Conservation (phyloP, 208 protist genomes). For the Trypanosoma congolense region DNA sequence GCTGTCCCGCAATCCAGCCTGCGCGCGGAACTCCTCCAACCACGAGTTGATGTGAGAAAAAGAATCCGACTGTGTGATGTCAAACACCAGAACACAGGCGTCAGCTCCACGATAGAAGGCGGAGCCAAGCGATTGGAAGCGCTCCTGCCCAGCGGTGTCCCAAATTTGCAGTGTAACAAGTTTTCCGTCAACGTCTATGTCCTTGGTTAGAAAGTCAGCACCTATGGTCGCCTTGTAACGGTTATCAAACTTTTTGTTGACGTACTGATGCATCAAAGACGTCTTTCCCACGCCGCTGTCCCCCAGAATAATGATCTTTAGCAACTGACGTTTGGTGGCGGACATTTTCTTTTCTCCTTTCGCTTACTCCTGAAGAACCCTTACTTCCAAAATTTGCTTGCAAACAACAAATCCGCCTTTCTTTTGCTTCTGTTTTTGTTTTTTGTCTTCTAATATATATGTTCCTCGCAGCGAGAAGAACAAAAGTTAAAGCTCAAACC, state of each 20-base stretch:
- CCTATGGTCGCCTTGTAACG: constrained; percentile 99
- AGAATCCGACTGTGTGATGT: constrained; percentile 82
- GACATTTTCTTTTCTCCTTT: constrained; percentile 8
- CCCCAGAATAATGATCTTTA: constrained; percentile 93
- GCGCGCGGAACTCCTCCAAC: constrained; percentile 98
- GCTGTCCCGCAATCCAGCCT: constrained; percentile 95
- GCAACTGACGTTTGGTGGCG: constrained; percentile 75
- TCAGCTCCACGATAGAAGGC: constrained; percentile 99
- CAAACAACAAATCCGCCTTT: too few relatives aligned
- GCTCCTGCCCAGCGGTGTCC: constrained; percentile 96
- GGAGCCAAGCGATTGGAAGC: constrained; percentile 98
- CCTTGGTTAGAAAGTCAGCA: constrained; percentile 98
- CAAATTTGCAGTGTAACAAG: constrained; percentile 96
- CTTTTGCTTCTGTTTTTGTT: too few relatives aligned
- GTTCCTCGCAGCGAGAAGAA: too few relatives aligned
- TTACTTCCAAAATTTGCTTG: too few relatives aligned
- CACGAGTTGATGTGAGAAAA: constrained; percentile 92
- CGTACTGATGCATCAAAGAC: constrained; percentile 89
- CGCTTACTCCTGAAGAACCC: too few relatives aligned
- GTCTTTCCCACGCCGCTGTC: constrained; percentile 92
- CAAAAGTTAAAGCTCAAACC: too few relatives aligned
- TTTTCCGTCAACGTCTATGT: constrained; percentile 95
- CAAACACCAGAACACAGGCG: constrained; percentile 92
- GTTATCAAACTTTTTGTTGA: constrained; percentile 88
- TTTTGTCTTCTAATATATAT: too few relatives aligned